Evolutionary conservation across 2,329 filamentous ascomycete species (phyloP).

Genomic region (Colletotrichum sp.): DNA sequence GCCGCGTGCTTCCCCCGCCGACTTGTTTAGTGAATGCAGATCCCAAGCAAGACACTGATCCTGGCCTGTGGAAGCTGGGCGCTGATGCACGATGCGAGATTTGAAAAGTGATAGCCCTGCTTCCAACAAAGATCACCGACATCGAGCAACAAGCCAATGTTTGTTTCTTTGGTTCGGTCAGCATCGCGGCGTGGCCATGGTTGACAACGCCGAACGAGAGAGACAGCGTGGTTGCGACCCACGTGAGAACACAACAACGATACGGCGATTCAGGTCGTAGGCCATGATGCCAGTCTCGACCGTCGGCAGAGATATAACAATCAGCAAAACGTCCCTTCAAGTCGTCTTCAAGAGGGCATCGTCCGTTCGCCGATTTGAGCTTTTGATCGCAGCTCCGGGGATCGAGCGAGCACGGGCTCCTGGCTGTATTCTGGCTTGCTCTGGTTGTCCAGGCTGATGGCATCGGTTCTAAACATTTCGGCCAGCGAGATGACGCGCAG

Average conservation of each 20-base stretch:
- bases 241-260: neutral
- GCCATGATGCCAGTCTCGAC: neutral
- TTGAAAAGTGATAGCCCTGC: neutral
- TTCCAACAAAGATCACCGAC: neutral
- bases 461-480: neutral
- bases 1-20: neutral
- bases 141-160: neutral
- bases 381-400: neutral
- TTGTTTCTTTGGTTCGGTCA: neutral
- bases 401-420: slow-evolving; percentile 7
- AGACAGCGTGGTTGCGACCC: neutral
- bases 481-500: neutral
- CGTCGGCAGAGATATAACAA: neutral
- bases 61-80: neutral
- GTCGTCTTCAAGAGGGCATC: neutral
- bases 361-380: slow-evolving; percentile 16
- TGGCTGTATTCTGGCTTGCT: neutral
- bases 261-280: neutral
- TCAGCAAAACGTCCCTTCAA: neutral
- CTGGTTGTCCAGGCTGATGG: neutral
- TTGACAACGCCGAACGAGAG: neutral
- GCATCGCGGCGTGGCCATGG: neutral
- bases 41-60: neutral
- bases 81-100: neutral
- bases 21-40: neutral